Base-by-base conservation (phyloP, 1,284 basidiomycete species). In the Ustilago curta region DNA sequence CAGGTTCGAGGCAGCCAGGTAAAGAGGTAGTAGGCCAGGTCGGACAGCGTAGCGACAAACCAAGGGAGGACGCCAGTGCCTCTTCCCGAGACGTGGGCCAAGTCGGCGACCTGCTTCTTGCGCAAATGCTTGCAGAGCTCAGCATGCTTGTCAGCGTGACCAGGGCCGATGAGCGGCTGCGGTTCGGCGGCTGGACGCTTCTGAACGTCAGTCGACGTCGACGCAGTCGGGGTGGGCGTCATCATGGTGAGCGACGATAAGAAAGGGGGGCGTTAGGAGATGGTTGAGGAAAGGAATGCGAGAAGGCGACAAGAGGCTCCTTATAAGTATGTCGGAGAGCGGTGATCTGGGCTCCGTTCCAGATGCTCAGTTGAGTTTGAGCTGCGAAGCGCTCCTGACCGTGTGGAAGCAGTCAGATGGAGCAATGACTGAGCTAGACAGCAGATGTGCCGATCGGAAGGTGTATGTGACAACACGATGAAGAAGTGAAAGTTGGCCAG, bases 1-100 rank as follows among this genome's bases (percentile, higher is more conserved):
- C 69, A 76, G 5, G 61, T 71, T 21, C 31, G 49, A 31, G 59
- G 64, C 35, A 75, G 27, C 72, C 72, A 75, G 2, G 47, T 55
- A 29, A 69, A 35, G 14, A 58, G 29, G 49, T 62, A 76, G 39
- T 67, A 62, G 31, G 14, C 45, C 16, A 71, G n/a, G 35, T 76
- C 73, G 3, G 47, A 44, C 14, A 68, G 4, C 3, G 54, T 56
- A 19, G 58, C 44, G 0, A 19, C 11, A 21, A 72, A 52, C 69
- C 69, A 76, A 55, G 52, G 48, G 1, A 55, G 47, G 18, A 53
- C 40, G 29, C 60, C 72, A 4, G 60, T 52, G 29, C 72, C 72
- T 5, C 45, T 27, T 8, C 47, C 55, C 7, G 65, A 62, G 31
- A 63, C 48, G 2, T 58, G 45, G 25, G 61, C 45, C 21, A 71